Percentiles rank a stretch among this genome's conserved stretches.
phyloP scores from a whole-genome alignment of 257 asterid species.

The Linaria vulgaris region DNA sequence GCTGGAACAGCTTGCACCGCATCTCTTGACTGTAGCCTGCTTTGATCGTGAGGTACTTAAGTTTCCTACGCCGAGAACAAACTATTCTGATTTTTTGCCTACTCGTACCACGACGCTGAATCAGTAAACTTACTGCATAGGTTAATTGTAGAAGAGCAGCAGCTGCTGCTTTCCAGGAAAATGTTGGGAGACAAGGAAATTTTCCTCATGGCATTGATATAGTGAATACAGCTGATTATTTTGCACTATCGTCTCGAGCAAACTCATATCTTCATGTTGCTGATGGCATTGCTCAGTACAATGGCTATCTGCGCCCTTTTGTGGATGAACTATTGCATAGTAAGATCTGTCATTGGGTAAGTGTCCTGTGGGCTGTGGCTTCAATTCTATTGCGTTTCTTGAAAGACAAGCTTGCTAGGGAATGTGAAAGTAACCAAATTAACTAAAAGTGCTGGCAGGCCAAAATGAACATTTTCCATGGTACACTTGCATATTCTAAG shows the following conservation, averaged over 20 bases:
- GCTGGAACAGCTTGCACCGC: slow-evolving; percentile 82
- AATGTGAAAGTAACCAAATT: no score
- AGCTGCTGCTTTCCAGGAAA: slow-evolving; percentile 99
- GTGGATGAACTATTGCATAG: slow-evolving; percentile 74
- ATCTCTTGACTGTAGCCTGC: slow-evolving; percentile 89
- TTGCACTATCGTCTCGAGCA: slow-evolving; percentile 88
- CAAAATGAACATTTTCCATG: no score
- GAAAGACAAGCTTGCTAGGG: no score
- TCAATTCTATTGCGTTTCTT: not conserved
- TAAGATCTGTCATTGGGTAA: slow-evolving; percentile 98
- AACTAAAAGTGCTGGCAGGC: no score
- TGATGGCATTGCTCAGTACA: slow-evolving; percentile 78
- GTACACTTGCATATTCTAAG: no score
- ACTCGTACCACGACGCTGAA: slow-evolving; percentile 31
- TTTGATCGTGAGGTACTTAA: slow-evolving; percentile 94
- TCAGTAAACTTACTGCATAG: slow-evolving; percentile 44
- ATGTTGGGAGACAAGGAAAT: slow-evolving; percentile 95
- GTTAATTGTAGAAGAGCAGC: slow-evolving; percentile 99
- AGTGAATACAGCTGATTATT: slow-evolving; percentile 88
- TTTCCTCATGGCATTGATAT: slow-evolving; percentile 90
- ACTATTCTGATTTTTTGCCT: slow-evolving; percentile 17
- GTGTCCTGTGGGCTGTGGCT: slow-evolving; percentile 33
- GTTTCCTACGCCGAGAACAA: slow-evolving; percentile 13
- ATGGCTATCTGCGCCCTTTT: slow-evolving; percentile 76
- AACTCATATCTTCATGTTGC: slow-evolving; percentile 90